Evolutionary conservation across 441 rosid genomes (phyloP), one percentile per base, ranked within the genome.

Genomic region (Gossypium lobatum): DNA sequence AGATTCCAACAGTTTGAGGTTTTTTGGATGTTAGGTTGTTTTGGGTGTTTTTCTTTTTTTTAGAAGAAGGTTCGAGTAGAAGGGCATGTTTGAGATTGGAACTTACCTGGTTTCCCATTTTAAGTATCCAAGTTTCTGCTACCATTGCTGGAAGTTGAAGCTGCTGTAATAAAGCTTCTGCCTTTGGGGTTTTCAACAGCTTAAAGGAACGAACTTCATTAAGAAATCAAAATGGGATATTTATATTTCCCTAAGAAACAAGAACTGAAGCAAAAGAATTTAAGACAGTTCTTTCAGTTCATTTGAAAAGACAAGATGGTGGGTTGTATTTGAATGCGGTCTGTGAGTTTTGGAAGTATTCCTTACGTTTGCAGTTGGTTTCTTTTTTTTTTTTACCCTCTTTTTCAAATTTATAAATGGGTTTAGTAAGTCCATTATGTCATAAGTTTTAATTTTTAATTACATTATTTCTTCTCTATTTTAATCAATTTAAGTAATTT

Each of bases 81-180:
- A 94, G 80, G 46, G 95, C 96, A 75, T 88, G 91, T 84, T 92
- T 94, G 58, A 94, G 89, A 88, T 95, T 92, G 63, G 80, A 55
- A 79, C 97, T 95, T 46, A 95, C 98, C 87, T 95, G 97, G 88
- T 88, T 95, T n/a, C 99, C 88, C 96, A 95, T 91, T 83, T 84
- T 95, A 71, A 95, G 77, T 69, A 95, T 85, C 99, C 97, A 95
- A 90, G 96, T 80, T 68, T 95, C 96, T 45, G 91, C 93, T 81
- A 95, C 98, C 99, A 93, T 95, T 74, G 86, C 84, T 77, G 83
- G 26, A 59, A 59, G 37, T 25, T 54, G 10, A 52, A 69, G 72
- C 66, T 14, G 16, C 17, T 23, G 37, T 5, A 54, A 54, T 54
- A 57, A 57, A 57, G 31, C 23, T 57, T 25, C 17, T 25, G 64